Conservation (phyloP, 2,329 filamentous ascomycete genomes). For the Claviceps pazoutovae region DNA sequence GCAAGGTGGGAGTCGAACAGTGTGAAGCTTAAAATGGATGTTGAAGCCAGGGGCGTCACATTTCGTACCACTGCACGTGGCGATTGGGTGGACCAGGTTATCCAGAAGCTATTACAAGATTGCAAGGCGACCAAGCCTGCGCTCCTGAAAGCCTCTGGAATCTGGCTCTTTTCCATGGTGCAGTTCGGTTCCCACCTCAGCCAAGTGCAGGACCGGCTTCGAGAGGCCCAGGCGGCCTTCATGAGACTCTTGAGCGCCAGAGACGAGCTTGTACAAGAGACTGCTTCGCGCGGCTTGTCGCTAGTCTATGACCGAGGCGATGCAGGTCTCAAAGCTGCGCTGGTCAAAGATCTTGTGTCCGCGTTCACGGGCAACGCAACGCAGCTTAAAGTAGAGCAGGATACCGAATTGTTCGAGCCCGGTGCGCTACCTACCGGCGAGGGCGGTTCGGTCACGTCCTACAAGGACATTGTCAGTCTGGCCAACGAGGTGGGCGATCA, state of each 20-base stretch:
- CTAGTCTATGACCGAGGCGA: constrained; percentile 91
- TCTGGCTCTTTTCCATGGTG: constrained; percentile 86
- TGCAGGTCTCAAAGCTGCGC: constrained; percentile 59
- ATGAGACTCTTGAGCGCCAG: constrained; percentile 75
- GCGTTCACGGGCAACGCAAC: constrained; percentile 71
- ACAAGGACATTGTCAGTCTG: constrained; percentile 91
- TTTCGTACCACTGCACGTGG: constrained; percentile 26
- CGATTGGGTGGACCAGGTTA: constrained; percentile 34
- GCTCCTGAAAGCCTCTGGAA: constrained; percentile 78
- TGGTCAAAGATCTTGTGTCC: constrained; percentile 77
- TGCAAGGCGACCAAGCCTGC: constrained; percentile 80
- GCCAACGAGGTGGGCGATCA: constrained; percentile 96
- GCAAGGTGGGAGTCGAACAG: constrained; percentile 74
- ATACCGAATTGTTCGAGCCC: constrained; percentile 87
- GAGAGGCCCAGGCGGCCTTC: constrained; percentile 74
- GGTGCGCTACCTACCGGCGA: constrained; percentile 83
- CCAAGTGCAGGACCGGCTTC: constrained; percentile 58
- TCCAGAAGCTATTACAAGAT: constrained; percentile 62
- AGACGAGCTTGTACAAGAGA: constrained; percentile 92
- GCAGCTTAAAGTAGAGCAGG: constrained; percentile 69
- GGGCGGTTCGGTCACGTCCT: constrained; percentile 79
- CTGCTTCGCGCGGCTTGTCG: constrained; percentile 79
- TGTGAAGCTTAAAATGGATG: constrained; percentile 60
- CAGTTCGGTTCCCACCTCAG: constrained; percentile 75
- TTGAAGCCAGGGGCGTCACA: constrained; percentile 37